Base-by-base conservation (phyloP, 768 basidiomycete genomes). In the Pholiota molesta region DNA sequence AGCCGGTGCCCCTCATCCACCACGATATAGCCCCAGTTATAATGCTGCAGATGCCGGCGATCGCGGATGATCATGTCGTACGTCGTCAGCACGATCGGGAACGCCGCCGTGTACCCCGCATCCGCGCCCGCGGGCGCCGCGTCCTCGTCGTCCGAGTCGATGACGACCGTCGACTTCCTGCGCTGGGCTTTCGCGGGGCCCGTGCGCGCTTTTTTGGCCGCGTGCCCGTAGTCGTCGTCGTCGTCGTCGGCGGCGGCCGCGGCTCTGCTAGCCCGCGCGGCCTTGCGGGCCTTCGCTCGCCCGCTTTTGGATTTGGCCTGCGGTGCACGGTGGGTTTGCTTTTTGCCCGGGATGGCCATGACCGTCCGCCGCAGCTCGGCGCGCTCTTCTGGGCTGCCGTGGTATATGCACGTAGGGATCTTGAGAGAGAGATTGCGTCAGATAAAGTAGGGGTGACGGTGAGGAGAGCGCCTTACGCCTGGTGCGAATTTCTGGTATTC, bases 1-100 rank as follows among this genome's bases (percentile, higher is more conserved):
- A 99, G 74, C 23, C 97, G 81, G 75, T 99, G 97, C 0, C 97
- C 94, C 75, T 97, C 94, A 71, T 96, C 94, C 2, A 99, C 97
- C 62, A 99, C 93, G 71, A 99, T 94, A 71, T 96, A 97, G 26
- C 92, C 88, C 90, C 91, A 94, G 45, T 84, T 76, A 71, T 91
- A 92, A 61, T 82, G 82, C 0, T 75, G 66, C 31, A 83, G 81
- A 67, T 88, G 83, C 39, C 79, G 74, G 31, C 88, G 85, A 73
- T 97, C 92, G 62, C 86, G 90, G 70, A 95, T 96, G 66, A 95
- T 86, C 72, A 98, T 92, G 72, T 99, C 92, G 73, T 95, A 97
- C 2, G 94, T 97, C 4, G 96, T 97, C 17, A 97, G 72, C 28
- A 93, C 85, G n/a, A 94, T 83, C 2, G 93, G 93, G 71, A 94